A percentile compares a stretch with the other conserved stretches of the same genome.
These are phyloP conservation scores for Daldinia loculata DNA, from an alignment of 495 filamentous ascomycete genomes.

Conservation along the genomic window DNA sequence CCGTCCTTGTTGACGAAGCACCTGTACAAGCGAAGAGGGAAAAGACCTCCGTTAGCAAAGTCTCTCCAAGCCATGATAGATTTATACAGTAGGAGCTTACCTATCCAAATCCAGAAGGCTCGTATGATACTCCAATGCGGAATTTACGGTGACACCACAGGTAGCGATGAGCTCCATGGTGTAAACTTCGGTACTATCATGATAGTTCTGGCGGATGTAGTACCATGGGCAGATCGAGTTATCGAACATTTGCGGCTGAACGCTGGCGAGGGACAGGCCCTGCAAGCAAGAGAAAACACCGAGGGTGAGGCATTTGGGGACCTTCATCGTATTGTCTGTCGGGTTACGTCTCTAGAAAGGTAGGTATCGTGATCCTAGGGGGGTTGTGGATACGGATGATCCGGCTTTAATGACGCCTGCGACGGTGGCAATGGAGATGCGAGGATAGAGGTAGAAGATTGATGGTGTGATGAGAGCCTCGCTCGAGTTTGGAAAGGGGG, in stretches of 20 bases:
- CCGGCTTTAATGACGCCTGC: background rate
- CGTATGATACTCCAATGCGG: background rate
- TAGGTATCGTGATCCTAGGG: background rate
- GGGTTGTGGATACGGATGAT: background rate
- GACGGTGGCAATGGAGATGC: background rate
- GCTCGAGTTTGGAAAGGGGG: background rate
- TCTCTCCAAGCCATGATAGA: background rate
- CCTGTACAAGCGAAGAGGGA: background rate
- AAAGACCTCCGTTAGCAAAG: background rate
- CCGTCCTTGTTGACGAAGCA: background rate
- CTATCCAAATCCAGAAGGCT: background rate
- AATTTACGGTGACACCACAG: background rate
- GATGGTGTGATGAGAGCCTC: background rate
- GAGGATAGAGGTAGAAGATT: background rate
- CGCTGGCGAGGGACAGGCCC: background rate
- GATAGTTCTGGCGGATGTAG: background rate
- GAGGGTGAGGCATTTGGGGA: background rate
- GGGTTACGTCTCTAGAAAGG: background rate
- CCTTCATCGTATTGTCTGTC: background rate
- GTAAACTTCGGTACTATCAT: background rate
- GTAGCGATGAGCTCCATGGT: background rate
- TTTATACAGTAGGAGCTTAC: background rate
- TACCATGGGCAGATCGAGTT: background rate
- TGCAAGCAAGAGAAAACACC: background rate
- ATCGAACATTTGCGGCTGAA: background rate